Evolutionary conservation across 495 filamentous ascomycete genomes (phyloP).

Genomic region (Aspergillus indologenus): DNA sequence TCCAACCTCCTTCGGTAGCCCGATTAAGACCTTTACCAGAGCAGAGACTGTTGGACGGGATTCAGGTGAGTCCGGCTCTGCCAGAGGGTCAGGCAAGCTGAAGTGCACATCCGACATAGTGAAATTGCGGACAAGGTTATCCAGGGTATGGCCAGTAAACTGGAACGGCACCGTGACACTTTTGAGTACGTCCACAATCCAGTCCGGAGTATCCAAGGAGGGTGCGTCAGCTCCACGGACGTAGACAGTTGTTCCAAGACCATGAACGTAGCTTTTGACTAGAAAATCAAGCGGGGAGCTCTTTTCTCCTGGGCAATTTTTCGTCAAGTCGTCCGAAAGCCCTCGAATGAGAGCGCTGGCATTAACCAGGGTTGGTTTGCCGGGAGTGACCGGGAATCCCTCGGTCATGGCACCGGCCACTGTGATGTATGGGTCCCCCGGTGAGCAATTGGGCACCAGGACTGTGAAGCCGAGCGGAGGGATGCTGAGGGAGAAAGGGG

Average conservation of each 20-base stretch:
- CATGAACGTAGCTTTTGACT: constrained; percentile 76
- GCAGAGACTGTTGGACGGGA: constrained; percentile 77
- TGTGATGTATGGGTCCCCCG: constrained; percentile 58
- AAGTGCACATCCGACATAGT: constrained; percentile 81
- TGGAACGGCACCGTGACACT: constrained; percentile 81
- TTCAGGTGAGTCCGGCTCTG: constrained; percentile 70
- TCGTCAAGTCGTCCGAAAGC: constrained; percentile 67
- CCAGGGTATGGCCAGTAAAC: constrained; percentile 76
- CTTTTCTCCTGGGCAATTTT: constrained; percentile 65
- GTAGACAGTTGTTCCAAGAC: constrained; percentile 71
- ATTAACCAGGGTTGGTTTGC: constrained; percentile 60
- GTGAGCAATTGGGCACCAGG: constrained; percentile 71
- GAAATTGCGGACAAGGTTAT: constrained; percentile 80
- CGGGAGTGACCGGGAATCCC: constrained; percentile 60
- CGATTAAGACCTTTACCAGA: constrained; percentile 70
- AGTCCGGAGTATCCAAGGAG: constrained; percentile 63
- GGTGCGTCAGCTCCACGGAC: constrained; percentile 71
- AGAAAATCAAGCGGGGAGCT: constrained; percentile 85
- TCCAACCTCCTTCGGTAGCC: constrained; percentile 79
- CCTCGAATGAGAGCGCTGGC: constrained; percentile 65
- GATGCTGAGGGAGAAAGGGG: constrained; percentile 67
- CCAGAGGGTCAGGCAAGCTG: constrained; percentile 71
- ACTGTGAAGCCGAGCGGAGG: constrained; percentile 81
- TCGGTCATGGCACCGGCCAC: constrained; percentile 75
- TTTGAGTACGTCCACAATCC: constrained; percentile 76